phyloP scores from a whole-genome alignment of 495 filamentous ascomycete genomes.

The Pseudomonodictys pantanalensis region DNA sequence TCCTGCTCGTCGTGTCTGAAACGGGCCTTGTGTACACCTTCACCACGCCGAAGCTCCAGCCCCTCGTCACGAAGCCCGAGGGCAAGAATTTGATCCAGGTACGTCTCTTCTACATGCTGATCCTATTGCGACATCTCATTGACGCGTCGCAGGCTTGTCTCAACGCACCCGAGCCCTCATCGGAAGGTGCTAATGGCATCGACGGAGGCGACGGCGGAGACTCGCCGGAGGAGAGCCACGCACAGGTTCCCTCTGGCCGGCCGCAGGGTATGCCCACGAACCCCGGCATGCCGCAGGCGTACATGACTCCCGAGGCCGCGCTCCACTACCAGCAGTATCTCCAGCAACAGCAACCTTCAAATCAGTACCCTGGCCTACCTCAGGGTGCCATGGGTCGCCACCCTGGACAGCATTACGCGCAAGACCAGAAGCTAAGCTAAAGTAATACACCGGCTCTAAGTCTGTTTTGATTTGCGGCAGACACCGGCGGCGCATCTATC shows the following conservation, averaged over 20 bases:
- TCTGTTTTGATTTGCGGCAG: conserved; percentile 22
- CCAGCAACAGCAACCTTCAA: conserved; percentile 42
- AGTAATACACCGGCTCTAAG: conserved; percentile 2
- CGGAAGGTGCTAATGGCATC: conserved; percentile 82
- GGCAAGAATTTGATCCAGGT: conserved; percentile 99
- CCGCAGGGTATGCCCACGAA: conserved; percentile 32
- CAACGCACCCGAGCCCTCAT: conserved; percentile 94
- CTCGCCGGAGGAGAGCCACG: conserved; percentile 44
- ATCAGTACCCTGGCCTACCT: conserved; percentile 40
- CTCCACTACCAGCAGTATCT: conserved; percentile 46
- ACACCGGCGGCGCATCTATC: conserved; percentile 8
- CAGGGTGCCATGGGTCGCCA: conserved; percentile 34
- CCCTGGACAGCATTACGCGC: conserved; percentile 35
- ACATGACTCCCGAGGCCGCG: conserved; percentile 42
- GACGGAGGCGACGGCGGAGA: conserved; percentile 54
- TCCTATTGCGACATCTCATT: conserved; percentile 12
- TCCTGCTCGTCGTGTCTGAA: conserved; percentile 96
- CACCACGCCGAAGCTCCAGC: conserved; percentile 98
- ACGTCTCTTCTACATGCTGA: conserved; percentile 24
- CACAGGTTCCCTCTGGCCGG: conserved; percentile 34
- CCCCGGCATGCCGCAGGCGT: conserved; percentile 33
- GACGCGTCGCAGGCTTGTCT: conserved; percentile 72
- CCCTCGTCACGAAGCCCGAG: conserved; percentile 96
- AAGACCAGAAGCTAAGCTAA: conserved; percentile 34
- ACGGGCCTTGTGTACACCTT: conserved; percentile 99